Evolutionary conservation across 768 basidiomycete species (phyloP).

Genomic region (Russula sp.): DNA sequence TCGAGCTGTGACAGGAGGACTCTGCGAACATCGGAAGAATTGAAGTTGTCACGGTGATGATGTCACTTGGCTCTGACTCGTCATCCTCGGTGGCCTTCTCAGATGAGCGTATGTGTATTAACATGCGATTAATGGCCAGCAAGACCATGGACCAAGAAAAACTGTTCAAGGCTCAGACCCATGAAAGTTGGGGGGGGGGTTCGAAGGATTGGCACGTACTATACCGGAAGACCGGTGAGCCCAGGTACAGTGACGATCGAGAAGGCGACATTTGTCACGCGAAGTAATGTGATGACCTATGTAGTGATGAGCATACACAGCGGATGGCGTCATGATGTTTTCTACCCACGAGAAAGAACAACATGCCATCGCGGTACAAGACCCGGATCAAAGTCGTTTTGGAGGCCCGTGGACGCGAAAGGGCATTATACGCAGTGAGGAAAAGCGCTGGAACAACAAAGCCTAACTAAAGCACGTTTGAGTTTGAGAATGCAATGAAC

Average conservation of each 20-base stretch:
- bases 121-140: neutral
- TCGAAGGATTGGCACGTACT: neutral
- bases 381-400: constrained; percentile 26
- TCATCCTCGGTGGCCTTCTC: neutral
- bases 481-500: neutral
- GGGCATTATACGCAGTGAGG: constrained; percentile 30
- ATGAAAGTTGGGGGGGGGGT: neutral
- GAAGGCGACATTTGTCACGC: neutral
- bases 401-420: constrained; percentile 29
- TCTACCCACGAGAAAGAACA: constrained; percentile 31
- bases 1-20: neutral
- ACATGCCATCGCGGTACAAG: constrained; percentile 31
- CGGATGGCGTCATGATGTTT: neutral
- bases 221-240: neutral
- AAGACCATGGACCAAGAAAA: constrained; percentile 5
- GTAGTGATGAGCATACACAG: neutral
- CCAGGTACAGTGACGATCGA: neutral
- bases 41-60: too few relatives aligned
- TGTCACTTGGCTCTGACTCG: neutral
- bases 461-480: constrained; percentile 25
- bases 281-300: neutral
- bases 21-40: too few relatives aligned
- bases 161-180: neutral
- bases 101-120: constrained; percentile 5
- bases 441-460: constrained; percentile 32